Base-by-base conservation (phyloP, 331 rosid genomes). In the Quercus lobata region DNA sequence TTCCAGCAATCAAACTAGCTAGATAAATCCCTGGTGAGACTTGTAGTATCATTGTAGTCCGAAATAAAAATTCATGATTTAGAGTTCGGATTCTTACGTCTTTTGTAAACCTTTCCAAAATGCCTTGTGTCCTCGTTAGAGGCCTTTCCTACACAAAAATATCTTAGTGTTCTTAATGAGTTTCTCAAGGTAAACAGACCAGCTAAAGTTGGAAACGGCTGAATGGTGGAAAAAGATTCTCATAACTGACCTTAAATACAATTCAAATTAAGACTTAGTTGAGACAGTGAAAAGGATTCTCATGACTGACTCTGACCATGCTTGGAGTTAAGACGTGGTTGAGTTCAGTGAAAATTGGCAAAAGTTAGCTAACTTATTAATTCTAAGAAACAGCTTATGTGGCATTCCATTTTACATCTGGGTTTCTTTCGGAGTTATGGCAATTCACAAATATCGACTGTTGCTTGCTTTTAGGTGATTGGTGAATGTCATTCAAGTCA, bases 401-500 rank as follows among this genome's bases (percentile, higher is more conserved):
- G 37, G 24, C 3, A 30, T 6, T 18, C 15, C 49, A 32, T 66
- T 32, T 66, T 32, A 18, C 35, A 32, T 2, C 5, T 62, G 80
- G 78, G 56, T 70, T 32, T 77, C 60, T 73, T 76, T 78, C 58
- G 66, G 80, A 69, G 71, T 61, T 74, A 58, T 84, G 71, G 60
- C 78, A 70, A 22, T 56, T 80, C 56, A 69, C 76, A 73, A 76
- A 69, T 71, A 19, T 82, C 44, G 76, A 57, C 44, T 75, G 54
- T 63, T 84, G 65, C 79, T 77, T 91, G 81, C 16, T 83, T 79
- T 79, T 86, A 95, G 99, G 99, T 92, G 75, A 85, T 87, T 82
- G 99, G 97, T 58, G 96, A 91, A 77, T 91, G 96, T 74, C 93
- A 95, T 88, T 84, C 97, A 53, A 79, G 63, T 52, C 84, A 81